These are phyloP conservation scores for Sphagnum fallax DNA, from an alignment of 228 moss, liverwort and hornwort genomes.

Conservation along the genomic window DNA sequence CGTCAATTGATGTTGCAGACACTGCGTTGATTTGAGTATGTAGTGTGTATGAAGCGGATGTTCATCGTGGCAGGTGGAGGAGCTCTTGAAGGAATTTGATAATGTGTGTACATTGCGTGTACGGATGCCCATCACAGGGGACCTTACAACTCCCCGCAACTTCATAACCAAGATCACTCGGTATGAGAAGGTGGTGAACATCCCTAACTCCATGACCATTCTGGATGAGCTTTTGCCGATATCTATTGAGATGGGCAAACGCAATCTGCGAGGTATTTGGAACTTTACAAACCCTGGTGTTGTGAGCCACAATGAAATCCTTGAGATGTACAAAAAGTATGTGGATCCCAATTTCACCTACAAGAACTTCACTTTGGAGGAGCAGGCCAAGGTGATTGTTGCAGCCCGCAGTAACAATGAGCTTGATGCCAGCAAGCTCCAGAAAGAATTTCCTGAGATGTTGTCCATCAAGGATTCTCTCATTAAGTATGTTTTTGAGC, in stretches of 20 bases:
- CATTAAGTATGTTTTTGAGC: conserved; percentile 20
- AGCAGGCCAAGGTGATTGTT: conserved; percentile 20
- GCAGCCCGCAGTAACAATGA: conserved; percentile 20
- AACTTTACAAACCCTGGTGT: conserved; percentile 20
- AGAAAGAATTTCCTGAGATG: conserved; percentile 17
- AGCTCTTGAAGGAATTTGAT: conserved; percentile 9
- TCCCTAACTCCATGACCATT: conserved; percentile 14
- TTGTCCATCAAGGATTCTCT: conserved; percentile 13
- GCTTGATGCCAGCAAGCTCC: conserved; percentile 14
- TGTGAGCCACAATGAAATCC: conserved; percentile 17
- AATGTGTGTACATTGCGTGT: conserved; percentile 12
- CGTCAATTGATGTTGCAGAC: too few species aligned
- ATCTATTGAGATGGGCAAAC: conserved; percentile 13
- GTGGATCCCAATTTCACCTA: conserved; percentile 9
- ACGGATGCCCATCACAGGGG: conserved; percentile 11
- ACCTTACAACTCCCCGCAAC: conserved; percentile 9
- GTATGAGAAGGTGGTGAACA: conserved; percentile 13
- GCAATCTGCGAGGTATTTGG: conserved; percentile 12
- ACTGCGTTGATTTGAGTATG: too few species aligned
- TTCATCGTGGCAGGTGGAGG: conserved; percentile 9
- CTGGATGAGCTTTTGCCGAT: conserved; percentile 11
- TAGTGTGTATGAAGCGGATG: too few species aligned
- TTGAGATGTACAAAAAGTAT: conserved; percentile 18
- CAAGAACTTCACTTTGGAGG: conserved; percentile 14
- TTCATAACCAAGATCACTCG: conserved; percentile 11